A percentile compares a stretch with the other conserved stretches of the same genome.
Conservation (phyloP, 805 yeast genomes). For the Suhomyces sp. region DNA sequence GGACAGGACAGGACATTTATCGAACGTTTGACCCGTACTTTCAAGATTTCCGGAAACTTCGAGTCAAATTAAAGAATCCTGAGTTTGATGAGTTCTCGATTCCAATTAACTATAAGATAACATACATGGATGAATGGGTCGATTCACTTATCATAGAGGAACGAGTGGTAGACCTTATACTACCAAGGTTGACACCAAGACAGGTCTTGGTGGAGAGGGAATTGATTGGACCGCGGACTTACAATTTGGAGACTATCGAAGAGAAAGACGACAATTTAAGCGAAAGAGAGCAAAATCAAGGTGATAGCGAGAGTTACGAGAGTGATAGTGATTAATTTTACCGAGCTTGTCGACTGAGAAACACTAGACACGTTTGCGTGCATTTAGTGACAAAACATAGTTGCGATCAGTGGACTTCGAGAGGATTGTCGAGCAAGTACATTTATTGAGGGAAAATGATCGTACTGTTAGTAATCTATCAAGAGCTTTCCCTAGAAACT, state of each 20-base stretch:
- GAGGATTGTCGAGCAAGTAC: no score
- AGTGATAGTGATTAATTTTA: conserved; percentile 39
- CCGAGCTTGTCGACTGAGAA: no score
- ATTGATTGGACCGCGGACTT: conserved; percentile 37
- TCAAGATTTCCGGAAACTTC: conserved; percentile 68
- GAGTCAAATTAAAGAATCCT: conserved; percentile 37
- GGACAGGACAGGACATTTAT: conserved; percentile 42
- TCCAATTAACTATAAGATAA: conserved; percentile 34
- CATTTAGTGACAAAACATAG: no score
- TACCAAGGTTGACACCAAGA: conserved; percentile 60
- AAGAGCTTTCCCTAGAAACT: no score
- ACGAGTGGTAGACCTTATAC: conserved; percentile 68
- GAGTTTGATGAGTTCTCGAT: conserved; percentile 15
- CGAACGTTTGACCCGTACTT: conserved; percentile 52
- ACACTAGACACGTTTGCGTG: no score
- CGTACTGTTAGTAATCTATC: no score
- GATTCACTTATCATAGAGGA: conserved; percentile 58
- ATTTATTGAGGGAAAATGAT: no score
- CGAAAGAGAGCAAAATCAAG: background rate
- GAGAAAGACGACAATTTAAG: conserved; percentile 13
- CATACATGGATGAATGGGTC: conserved; percentile 70
- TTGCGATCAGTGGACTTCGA: no score
- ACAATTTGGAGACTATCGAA: conserved; percentile 20
- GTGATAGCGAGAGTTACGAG: conserved; percentile 20
- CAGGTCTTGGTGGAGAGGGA: conserved; percentile 43